A percentile compares a stretch with the other conserved stretches of the same genome.
Evolutionary conservation across 495 filamentous ascomycete species (phyloP).

Genomic region (Chlorociboria aeruginascens): DNA sequence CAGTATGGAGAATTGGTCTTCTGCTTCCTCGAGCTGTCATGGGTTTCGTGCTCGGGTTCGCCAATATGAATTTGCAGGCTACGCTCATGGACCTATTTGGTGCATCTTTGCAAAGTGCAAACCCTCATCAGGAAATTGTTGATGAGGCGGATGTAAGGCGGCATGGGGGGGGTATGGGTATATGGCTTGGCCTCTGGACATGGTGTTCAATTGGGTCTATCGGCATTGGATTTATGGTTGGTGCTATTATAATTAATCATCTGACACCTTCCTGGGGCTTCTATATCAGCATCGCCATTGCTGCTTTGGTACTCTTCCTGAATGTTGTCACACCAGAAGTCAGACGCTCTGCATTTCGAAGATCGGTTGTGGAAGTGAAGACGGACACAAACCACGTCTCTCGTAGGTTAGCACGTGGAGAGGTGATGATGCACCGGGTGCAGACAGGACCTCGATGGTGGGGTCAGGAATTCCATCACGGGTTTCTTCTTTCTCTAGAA

Average conservation of each 20-base stretch:
- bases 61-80: constrained; percentile 60
- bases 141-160: constrained; percentile 49
- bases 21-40: constrained; percentile 49
- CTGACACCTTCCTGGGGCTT: constrained; percentile 59
- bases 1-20: constrained; percentile 44
- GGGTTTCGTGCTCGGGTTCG: constrained; percentile 58
- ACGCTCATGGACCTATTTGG: constrained; percentile 66
- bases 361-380: constrained; percentile 47
- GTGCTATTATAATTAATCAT: constrained; percentile 48
- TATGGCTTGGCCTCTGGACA: constrained; percentile 69
- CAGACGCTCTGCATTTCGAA: constrained; percentile 48
- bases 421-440: constrained; percentile 62
- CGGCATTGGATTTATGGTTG: constrained; percentile 55
- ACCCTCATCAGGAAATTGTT: constrained; percentile 58
- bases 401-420: constrained; percentile 51
- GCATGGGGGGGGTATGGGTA: constrained; percentile 62
- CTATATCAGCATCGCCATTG: constrained; percentile 53
- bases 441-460: constrained; percentile 58
- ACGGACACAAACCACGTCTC: constrained; percentile 26
- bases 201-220: constrained; percentile 61
- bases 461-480: constrained; percentile 61
- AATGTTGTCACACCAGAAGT: constrained; percentile 57
- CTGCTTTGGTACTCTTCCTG: constrained; percentile 46
- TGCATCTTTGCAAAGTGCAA: constrained; percentile 53
- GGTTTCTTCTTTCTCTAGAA: constrained; percentile 48